A percentile compares a stretch with the other conserved stretches of the same genome.
Evolutionary conservation across 2,329 filamentous ascomycete genomes (phyloP).

Genomic region (Paecilomyces dactylethromorphus): DNA sequence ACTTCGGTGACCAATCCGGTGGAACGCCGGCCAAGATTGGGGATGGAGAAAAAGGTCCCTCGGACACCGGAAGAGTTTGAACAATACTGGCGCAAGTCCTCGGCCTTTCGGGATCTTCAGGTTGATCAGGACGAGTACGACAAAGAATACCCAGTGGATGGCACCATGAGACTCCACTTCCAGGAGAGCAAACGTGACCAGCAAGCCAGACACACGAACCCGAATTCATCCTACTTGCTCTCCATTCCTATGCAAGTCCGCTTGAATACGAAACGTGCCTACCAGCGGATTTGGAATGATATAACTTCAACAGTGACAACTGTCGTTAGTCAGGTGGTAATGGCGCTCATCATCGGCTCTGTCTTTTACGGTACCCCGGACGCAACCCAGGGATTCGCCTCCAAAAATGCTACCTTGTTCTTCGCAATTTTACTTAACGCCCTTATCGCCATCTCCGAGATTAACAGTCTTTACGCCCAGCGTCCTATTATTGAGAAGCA

Average conservation of each 20-base stretch:
- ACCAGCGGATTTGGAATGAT: constrained; percentile 66
- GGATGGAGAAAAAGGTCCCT: constrained; percentile 57
- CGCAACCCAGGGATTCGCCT: constrained; percentile 69
- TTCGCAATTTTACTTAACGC: constrained; percentile 81
- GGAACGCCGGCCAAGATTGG: constrained; percentile 49
- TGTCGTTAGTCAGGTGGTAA: constrained; percentile 40
- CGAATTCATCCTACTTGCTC: constrained; percentile 70
- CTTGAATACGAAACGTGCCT: constrained; percentile 74
- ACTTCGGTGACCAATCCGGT: constrained; percentile 57
- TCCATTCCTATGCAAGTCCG: constrained; percentile 56
- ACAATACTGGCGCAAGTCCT: constrained; percentile 45
- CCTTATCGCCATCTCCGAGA: constrained; percentile 70
- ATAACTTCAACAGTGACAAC: constrained; percentile 43
- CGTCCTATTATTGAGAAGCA: constrained; percentile 91
- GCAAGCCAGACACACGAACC: too few species aligned
- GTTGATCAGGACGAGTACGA: too few species aligned
- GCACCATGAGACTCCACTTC: too few species aligned
- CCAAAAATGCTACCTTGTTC: constrained; percentile 71
- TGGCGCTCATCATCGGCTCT: constrained; percentile 64
- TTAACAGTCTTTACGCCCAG: constrained; percentile 78
- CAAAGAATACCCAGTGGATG: constrained; percentile 36
- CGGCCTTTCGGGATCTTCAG: too few species aligned
- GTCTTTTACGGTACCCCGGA: constrained; percentile 68
- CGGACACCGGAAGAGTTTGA: constrained; percentile 65
- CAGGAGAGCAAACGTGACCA: too few species aligned